A percentile compares a stretch with the other conserved stretches of the same genome.
Evolutionary conservation across 2,329 filamentous ascomycete species (phyloP).

Genomic region (Apiospora kogelbergensis): DNA sequence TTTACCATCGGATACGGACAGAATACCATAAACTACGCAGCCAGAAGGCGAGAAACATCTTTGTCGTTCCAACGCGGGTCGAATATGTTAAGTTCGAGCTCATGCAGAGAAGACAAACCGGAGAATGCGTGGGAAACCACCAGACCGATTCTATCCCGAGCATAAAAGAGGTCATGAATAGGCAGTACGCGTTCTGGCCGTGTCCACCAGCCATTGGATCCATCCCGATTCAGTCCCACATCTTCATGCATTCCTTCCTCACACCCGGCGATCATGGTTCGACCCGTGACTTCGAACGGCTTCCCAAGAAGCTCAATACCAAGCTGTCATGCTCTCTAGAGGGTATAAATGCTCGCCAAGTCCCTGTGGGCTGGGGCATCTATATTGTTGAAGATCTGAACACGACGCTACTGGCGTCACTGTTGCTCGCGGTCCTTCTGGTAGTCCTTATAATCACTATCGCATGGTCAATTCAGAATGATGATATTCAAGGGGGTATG

Average conservation of each 20-base stretch:
- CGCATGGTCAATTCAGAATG: conserved; percentile 8
- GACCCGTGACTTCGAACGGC: conserved; percentile 7
- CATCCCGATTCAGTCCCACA: conserved; percentile 19
- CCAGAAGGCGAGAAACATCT: not conserved
- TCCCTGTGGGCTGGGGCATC: conserved; percentile 16
- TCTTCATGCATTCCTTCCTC: conserved; percentile 24
- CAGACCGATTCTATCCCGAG: conserved; percentile 18
- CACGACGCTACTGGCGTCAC: conserved; percentile 8
- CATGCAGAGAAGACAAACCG: conserved; percentile 16
- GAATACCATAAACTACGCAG: not conserved
- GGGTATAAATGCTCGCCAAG: conserved; percentile 6
- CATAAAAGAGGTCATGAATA: conserved; percentile 13
- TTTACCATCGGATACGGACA: not conserved
- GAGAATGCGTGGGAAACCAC: conserved; percentile 20
- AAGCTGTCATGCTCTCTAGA: not conserved
- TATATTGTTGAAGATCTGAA: conserved; percentile 19
- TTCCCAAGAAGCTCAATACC: conserved; percentile 17
- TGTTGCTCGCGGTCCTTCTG: conserved; percentile 8
- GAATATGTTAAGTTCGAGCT: conserved; percentile 10
- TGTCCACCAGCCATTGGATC: conserved; percentile 18
- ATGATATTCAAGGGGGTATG: conserved; percentile 16
- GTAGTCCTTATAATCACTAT: conserved; percentile 11
- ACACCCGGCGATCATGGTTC: conserved; percentile 19
- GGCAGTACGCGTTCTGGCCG: conserved; percentile 18
- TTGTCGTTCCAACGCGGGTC: not conserved